A percentile compares a stretch with the other conserved stretches of the same genome.
Evolutionary conservation across 2,329 filamentous ascomycete species (phyloP).

Genomic region (Simplicillium sp.): DNA sequence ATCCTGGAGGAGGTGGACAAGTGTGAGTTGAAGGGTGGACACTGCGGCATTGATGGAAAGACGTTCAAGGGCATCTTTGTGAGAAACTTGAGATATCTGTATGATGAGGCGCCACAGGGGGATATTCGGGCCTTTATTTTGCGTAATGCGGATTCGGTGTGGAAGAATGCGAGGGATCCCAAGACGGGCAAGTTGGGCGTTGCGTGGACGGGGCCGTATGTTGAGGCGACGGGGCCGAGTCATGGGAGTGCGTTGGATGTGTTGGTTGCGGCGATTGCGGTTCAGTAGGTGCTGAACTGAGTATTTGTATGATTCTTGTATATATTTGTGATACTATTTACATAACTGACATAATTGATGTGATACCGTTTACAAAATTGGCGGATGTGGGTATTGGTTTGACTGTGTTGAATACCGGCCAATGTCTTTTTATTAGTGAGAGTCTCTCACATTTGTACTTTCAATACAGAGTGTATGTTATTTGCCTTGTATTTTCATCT

Average conservation of each 20-base stretch:
- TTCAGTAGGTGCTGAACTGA: slow-evolving; percentile 19
- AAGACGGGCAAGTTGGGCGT: slow-evolving; percentile 43
- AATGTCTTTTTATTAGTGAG: too few relatives aligned
- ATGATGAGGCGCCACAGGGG: slow-evolving; percentile 37
- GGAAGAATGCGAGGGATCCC: slow-evolving; percentile 44
- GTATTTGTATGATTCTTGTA: neutral
- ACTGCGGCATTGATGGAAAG: slow-evolving; percentile 39
- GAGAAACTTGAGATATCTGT: slow-evolving; percentile 51
- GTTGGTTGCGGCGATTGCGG: slow-evolving; percentile 49
- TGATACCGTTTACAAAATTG: too few relatives aligned
- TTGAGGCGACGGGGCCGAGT: slow-evolving; percentile 41
- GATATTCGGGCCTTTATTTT: slow-evolving; percentile 45
- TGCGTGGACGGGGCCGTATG: slow-evolving; percentile 55
- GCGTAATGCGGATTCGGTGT: slow-evolving; percentile 56
- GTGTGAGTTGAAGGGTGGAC: slow-evolving; percentile 21
- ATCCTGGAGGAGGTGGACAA: slow-evolving; percentile 31
- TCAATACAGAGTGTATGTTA: too few relatives aligned
- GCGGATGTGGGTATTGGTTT: too few relatives aligned
- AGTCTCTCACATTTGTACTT: too few relatives aligned
- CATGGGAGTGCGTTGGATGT: slow-evolving; percentile 59
- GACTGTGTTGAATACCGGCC: too few relatives aligned
- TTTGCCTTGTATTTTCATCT: too few relatives aligned
- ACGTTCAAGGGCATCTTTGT: slow-evolving; percentile 69
- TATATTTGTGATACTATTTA: too few relatives aligned
- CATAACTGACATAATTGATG: too few relatives aligned